Conservation (phyloP, 2,329 filamentous ascomycete genomes). For the Aspergillus luchuensis region DNA sequence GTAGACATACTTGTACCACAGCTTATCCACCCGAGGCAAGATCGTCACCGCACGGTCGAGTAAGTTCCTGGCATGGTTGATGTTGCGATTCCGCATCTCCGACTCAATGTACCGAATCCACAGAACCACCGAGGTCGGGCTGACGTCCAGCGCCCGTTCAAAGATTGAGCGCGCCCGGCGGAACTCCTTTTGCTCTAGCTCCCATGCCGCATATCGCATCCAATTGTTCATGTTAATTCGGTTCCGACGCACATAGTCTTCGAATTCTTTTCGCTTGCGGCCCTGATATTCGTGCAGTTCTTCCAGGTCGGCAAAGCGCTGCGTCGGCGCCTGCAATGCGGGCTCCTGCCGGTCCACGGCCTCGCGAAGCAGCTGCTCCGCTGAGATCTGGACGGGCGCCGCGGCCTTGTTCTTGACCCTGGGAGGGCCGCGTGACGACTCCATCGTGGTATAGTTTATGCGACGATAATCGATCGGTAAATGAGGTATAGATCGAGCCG, state of each 20-base stretch:
- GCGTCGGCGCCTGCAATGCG: slow-evolving; percentile 82
- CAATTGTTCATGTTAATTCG: slow-evolving; percentile 97
- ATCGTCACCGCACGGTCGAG: slow-evolving; percentile 94
- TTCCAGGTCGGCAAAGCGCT: slow-evolving; percentile 93
- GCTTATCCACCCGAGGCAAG: slow-evolving; percentile 85
- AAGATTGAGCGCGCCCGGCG: slow-evolving; percentile 89
- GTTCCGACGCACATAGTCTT: slow-evolving; percentile 96
- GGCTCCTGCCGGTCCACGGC: slow-evolving; percentile 95
- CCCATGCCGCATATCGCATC: slow-evolving; percentile 97
- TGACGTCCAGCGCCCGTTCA: slow-evolving; percentile 89
- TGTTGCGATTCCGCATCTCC: slow-evolving; percentile 93
- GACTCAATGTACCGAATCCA: slow-evolving; percentile 95
- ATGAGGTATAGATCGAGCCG: not conserved
- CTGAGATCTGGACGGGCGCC: slow-evolving; percentile 87
- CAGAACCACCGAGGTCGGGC: slow-evolving; percentile 79
- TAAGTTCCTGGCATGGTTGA: slow-evolving; percentile 94
- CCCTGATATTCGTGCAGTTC: slow-evolving; percentile 98
- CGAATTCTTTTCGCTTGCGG: slow-evolving; percentile 92
- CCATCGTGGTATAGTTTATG: slow-evolving; percentile 63
- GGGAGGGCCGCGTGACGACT: slow-evolving; percentile 85
- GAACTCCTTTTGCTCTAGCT: slow-evolving; percentile 97
- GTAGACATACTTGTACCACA: slow-evolving; percentile 99
- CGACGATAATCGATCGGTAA: not conserved
- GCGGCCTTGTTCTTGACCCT: slow-evolving; percentile 98
- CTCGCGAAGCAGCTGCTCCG: slow-evolving; percentile 95